Evolutionary conservation across 2,329 filamentous ascomycete genomes (phyloP).

Genomic region (Hymenoscyphus infarciens): DNA sequence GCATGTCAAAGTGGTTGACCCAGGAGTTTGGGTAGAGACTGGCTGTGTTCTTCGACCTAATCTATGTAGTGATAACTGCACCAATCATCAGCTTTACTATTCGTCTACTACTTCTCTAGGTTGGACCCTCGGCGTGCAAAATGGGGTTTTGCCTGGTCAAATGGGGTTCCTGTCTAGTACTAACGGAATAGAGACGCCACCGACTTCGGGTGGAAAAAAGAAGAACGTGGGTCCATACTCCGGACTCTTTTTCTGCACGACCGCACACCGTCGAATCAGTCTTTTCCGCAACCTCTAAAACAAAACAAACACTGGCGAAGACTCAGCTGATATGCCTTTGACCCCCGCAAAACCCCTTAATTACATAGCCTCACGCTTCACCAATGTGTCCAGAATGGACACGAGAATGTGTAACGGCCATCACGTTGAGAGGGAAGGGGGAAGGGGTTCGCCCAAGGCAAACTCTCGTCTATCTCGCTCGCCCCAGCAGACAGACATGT

Average conservation of each 20-base stretch:
- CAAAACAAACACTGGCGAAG: background rate
- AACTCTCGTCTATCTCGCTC: conserved; percentile 1
- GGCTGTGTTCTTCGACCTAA: background rate
- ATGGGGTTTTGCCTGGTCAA: too few species aligned
- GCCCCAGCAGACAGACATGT: background rate
- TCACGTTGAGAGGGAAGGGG: background rate
- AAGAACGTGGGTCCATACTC: too few species aligned
- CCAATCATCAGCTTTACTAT: background rate
- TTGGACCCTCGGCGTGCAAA: too few species aligned
- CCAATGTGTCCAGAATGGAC: background rate
- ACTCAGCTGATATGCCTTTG: background rate
- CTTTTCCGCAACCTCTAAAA: background rate
- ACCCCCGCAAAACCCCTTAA: background rate
- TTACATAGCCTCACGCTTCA: conserved; percentile 1
- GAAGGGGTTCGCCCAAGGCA: background rate
- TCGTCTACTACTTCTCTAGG: background rate
- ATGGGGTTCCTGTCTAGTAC: too few species aligned
- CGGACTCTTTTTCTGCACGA: background rate
- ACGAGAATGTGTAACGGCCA: conserved; percentile 5
- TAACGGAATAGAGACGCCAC: too few species aligned
- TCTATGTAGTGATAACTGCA: background rate
- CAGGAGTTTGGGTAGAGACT: background rate
- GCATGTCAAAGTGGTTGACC: background rate
- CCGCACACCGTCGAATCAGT: background rate
- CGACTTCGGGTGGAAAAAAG: too few species aligned